Conservation (phyloP, 305 asterid genomes). For the Fraxinus platypoda region DNA sequence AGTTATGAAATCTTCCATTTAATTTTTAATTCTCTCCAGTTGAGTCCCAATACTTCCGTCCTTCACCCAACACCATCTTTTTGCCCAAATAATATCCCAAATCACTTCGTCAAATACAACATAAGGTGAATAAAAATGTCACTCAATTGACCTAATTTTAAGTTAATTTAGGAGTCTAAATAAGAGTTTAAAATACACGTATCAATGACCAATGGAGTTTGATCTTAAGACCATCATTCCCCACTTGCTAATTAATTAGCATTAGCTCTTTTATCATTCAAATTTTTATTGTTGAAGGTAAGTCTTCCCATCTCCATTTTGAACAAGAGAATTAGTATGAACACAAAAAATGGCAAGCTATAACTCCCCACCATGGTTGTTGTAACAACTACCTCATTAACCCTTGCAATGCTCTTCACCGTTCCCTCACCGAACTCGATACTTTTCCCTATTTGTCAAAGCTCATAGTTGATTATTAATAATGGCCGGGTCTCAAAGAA, state of each 20-base stretch:
- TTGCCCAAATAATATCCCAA: background rate
- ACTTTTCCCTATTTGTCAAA: background rate
- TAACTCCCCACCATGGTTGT: background rate
- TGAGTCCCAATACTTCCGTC: background rate
- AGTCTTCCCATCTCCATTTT: background rate
- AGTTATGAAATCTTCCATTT: background rate
- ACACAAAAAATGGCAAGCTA: background rate
- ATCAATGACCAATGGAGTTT: background rate
- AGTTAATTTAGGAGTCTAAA: no score
- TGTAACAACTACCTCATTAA: background rate
- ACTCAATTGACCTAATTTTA: background rate
- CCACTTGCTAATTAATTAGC: background rate
- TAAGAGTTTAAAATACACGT: no score
- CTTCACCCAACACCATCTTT: background rate
- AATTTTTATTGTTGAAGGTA: background rate
- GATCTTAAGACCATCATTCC: background rate
- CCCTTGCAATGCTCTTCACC: background rate
- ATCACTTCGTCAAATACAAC: background rate
- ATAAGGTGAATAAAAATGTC: no score
- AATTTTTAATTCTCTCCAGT: background rate
- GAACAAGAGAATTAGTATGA: background rate
- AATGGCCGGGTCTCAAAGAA: background rate
- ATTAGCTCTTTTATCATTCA: background rate
- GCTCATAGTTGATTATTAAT: no score
- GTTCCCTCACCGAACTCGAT: background rate